A percentile compares a stretch with the other conserved stretches of the same genome.
Evolutionary conservation across 805 yeast genomes (phyloP).

Genomic region (Barnettozyma wickerhamii): DNA sequence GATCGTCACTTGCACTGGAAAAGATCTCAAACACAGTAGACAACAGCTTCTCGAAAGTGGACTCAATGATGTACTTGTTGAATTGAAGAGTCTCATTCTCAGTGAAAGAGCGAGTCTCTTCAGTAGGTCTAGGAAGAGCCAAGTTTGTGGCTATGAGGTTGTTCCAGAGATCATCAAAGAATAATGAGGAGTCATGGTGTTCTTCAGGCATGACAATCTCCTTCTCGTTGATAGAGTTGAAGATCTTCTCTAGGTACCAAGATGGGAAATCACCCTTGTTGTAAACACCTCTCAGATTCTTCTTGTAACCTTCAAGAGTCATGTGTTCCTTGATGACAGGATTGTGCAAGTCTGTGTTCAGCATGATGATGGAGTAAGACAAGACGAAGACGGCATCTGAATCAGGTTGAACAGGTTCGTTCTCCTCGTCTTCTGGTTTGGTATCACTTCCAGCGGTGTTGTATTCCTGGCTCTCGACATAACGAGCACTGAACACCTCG

Average conservation of each 20-base stretch:
- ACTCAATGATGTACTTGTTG: slow-evolving; percentile 67
- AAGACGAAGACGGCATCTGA: slow-evolving; percentile 85
- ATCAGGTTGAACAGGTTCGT: slow-evolving; percentile 60
- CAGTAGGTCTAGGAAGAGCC: slow-evolving; percentile 28
- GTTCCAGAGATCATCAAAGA: slow-evolving; percentile 89
- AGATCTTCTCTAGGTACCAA: slow-evolving; percentile 82
- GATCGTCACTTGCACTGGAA: slow-evolving; percentile 87
- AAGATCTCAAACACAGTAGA: slow-evolving; percentile 74
- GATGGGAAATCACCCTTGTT: slow-evolving; percentile 74
- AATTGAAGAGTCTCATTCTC: slow-evolving; percentile 42
- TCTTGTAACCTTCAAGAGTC: slow-evolving; percentile 78
- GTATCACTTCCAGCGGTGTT: slow-evolving; percentile 9
- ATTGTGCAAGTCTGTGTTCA: slow-evolving; percentile 90
- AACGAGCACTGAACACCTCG: slow-evolving; percentile 79
- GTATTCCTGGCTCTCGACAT: slow-evolving; percentile 55
- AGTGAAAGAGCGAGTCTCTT: slow-evolving; percentile 12
- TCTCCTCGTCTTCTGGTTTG: slow-evolving; percentile 21
- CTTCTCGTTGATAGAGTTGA: slow-evolving; percentile 69
- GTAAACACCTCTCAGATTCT: slow-evolving; percentile 77
- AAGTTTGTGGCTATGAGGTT: slow-evolving; percentile 47
- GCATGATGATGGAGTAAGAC: slow-evolving; percentile 88
- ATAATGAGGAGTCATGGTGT: slow-evolving; percentile 86
- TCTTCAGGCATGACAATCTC: slow-evolving; percentile 99
- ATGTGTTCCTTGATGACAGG: slow-evolving; percentile 91
- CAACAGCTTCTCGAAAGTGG: slow-evolving; percentile 59